Conservation (phyloP, 345 rosid genomes). For the Salix caprea region DNA sequence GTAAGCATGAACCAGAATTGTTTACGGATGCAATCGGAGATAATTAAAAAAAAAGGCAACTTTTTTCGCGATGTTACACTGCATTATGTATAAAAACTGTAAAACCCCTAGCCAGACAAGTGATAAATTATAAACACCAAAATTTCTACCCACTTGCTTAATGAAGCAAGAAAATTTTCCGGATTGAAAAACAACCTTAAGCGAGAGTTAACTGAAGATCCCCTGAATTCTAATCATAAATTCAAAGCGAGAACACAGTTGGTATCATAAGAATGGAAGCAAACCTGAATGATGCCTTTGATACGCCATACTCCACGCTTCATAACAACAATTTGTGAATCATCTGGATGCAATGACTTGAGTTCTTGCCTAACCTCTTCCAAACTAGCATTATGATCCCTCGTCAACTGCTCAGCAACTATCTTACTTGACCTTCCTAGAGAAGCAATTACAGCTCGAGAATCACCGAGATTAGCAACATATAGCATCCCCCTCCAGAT, state of each 20-base stretch:
- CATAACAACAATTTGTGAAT: constrained; percentile 69
- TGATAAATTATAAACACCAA: background rate
- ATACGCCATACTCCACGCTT: constrained; percentile 96
- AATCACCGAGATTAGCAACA: constrained; percentile 90
- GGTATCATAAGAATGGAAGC: constrained; percentile 6
- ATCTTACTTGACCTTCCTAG: constrained; percentile 58
- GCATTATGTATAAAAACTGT: background rate
- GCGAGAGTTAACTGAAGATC: background rate
- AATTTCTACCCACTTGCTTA: background rate
- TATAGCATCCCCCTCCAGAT: constrained; percentile 74
- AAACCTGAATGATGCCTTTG: constrained; percentile 98
- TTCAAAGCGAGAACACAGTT: background rate
- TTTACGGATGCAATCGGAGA: background rate
- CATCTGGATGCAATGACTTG: constrained; percentile 79
- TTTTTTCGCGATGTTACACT: background rate
- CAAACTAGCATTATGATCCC: constrained; percentile 77
- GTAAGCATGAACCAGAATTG: background rate
- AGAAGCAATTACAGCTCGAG: constrained; percentile 83
- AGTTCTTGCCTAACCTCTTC: constrained; percentile 93
- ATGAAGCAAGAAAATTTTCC: background rate
- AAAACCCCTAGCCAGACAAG: background rate
- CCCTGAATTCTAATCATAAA: background rate
- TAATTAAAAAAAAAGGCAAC: background rate
- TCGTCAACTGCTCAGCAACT: constrained; percentile 77
- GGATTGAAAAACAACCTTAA: background rate